Evolutionary conservation across 129 eudicot species (phyloP).

Genomic region (sunflower (Helianthus annuus)): HanXRQr2.0-SUNRISE NC_035438.2:77953689-77954188

Average conservation of each 20-base stretch:
- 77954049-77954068: slow-evolving; percentile 7
- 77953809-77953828: neutral
- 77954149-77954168: too few species aligned
- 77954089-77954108: neutral
- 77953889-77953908: neutral
- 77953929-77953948: slow-evolving; percentile 99
- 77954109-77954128: neutral
- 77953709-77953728: neutral
- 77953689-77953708: neutral
- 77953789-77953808: neutral
- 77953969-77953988: slow-evolving; percentile 82
- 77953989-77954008: slow-evolving; percentile 73
- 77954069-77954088: slow-evolving; percentile 4
- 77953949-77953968: slow-evolving; percentile 86
- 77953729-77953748: neutral
- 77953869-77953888: neutral
- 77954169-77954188: too few species aligned
- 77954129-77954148: slow-evolving; percentile 6
- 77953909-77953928: slow-evolving; percentile 86
- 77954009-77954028: slow-evolving; percentile 9
- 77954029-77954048: slow-evolving; percentile 1
- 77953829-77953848: neutral
- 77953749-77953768: neutral
- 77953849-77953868: neutral
- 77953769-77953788: neutral